Base-by-base conservation (phyloP, 495 filamentous ascomycete genomes). In the Penicillium paradoxum region DNA sequence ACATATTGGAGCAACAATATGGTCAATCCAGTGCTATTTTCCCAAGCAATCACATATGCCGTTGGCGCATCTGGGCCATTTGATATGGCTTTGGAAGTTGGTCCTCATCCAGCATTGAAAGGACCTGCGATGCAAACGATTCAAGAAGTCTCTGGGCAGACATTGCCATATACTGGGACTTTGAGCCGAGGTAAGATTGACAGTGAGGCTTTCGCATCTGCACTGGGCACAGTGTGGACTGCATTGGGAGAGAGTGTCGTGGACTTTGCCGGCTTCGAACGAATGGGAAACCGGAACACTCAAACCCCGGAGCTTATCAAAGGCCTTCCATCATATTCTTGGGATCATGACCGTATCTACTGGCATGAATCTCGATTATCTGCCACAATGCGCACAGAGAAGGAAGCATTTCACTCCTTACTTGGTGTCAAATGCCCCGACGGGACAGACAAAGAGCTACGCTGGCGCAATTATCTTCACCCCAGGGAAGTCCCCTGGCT, bases 1-100 rank as follows among this genome's bases (percentile, higher is more conserved):
- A 45, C 46, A 4, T 86, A 86, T 60, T 85, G 82, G 82, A 67
- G 55, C 14, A 72, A 81, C 44, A 84, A 84, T 45, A 79, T 85
- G 79, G 61, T 77, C 22, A 68, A 74, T 15, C 73, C 75, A 2
- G 82, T 86, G 6, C 60, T 78, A 10, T 85, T 85, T 54, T 63
- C 62, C n/a, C 67, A 83, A 25, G 83, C 82, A 14, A 45, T 83
- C 3, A 57, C 48, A 4, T 63, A 66, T 17, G 73, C 74, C 2
- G 36, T 77, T 4, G 53, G 55, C 56, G 40, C 56, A 15, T 49
- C 58, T 1, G 46, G 69, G 4, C 62, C 63, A 8, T 79, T 75
- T 45, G 54, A 62, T 51, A 52, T 68, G 44, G 70, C 56, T 5
- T 48, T 86, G 14, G 83, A 86, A 49, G 49, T 85, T 37, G 82